Evolutionary conservation across 2,329 filamentous ascomycete species (phyloP).

Genomic region (Ascochyta fabae): DNA sequence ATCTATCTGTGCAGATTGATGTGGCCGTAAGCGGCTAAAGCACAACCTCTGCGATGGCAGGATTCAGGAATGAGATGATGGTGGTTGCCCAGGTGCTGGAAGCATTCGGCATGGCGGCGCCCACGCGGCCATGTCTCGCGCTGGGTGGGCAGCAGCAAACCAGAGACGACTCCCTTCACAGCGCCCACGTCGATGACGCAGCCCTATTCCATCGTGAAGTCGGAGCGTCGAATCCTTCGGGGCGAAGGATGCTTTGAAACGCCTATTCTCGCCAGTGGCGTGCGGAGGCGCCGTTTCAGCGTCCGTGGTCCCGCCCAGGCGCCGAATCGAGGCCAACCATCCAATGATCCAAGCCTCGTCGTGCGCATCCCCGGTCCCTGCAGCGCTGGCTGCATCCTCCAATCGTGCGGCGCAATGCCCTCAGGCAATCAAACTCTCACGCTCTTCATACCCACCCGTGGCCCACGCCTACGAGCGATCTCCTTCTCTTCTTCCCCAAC

Average conservation of each 20-base stretch:
- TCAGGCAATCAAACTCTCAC: constrained; percentile 33
- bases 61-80: constrained; percentile 17
- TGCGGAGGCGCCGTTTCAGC: constrained; percentile 23
- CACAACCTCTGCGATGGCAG: constrained; percentile 4
- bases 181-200: constrained; percentile 22
- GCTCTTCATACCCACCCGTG: constrained; percentile 30
- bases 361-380: constrained; percentile 16
- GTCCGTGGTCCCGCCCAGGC: constrained; percentile 24
- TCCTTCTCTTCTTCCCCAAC: constrained; percentile 25
- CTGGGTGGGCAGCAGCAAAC: constrained; percentile 4
- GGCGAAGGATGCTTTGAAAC: constrained; percentile 29
- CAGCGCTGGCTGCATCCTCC: constrained; percentile 21
- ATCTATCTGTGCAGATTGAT: constrained; percentile 18
- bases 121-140: constrained; percentile 6
- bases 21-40: constrained; percentile 19
- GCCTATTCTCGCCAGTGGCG: constrained; percentile 20
- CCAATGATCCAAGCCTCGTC: constrained; percentile 13
- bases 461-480: constrained; percentile 22
- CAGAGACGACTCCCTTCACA: neutral
- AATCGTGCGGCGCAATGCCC: constrained; percentile 22
- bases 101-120: neutral
- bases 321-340: constrained; percentile 17
- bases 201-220: constrained; percentile 5
- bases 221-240: constrained; percentile 22
- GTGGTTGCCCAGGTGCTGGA: constrained; percentile 8